These are phyloP conservation scores for Alternaria hordeiaustralica DNA, from an alignment of 2,329 filamentous ascomycete species.

Conservation along the genomic window DNA sequence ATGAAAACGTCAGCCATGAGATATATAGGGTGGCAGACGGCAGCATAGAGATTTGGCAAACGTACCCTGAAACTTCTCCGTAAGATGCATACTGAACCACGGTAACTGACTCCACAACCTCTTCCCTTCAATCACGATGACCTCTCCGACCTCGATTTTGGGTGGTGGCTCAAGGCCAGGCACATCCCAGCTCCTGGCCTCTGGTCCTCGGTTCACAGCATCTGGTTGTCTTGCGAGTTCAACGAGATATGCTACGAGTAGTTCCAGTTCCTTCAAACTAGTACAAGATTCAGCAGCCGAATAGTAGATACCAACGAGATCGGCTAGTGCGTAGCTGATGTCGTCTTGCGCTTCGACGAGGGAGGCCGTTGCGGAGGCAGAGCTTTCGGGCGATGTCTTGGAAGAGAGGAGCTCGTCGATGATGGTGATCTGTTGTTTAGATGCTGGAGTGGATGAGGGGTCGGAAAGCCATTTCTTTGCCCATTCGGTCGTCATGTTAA, in stretches of 20 bases:
- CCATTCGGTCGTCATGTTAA: not conserved
- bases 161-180: not conserved
- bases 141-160: not conserved
- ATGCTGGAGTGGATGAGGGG: not conserved
- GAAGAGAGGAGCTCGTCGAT: not conserved
- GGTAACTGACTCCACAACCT: not conserved
- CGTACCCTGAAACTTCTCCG: not conserved
- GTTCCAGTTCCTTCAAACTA: not conserved
- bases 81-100: not conserved
- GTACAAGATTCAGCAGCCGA: not conserved
- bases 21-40: not conserved
- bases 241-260: not conserved
- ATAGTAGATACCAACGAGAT: not conserved
- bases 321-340: not conserved
- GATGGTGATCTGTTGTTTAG: not conserved
- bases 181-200: not conserved
- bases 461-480: not conserved
- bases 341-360: not conserved
- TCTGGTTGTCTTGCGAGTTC: not conserved
- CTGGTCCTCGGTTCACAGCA: not conserved
- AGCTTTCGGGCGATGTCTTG: not conserved
- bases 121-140: not conserved
- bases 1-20: not conserved
- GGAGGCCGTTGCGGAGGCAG: not conserved
- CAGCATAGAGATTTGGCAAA: not conserved